phyloP scores from a whole-genome alignment of 371 early-diverging fungal genomes.

The Zychaea mexicana region DNA sequence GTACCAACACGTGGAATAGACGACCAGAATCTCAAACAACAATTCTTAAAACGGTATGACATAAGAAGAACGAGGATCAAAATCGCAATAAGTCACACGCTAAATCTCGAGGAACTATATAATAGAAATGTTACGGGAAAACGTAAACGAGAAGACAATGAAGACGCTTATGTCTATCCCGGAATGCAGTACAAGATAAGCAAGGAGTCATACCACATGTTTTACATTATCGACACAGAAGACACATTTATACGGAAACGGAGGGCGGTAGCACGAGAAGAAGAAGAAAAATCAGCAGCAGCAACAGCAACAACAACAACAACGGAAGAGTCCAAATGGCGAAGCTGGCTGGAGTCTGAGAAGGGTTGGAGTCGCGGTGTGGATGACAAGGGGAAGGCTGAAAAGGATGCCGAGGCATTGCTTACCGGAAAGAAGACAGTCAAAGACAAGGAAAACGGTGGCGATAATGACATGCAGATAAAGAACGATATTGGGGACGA shows the following conservation, averaged over 20 bases:
- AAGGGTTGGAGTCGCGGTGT: constrained; percentile 19
- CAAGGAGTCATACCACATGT: constrained; percentile 49
- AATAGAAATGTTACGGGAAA: constrained; percentile 18
- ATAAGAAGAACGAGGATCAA: background rate
- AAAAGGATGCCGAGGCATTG: constrained; percentile 11
- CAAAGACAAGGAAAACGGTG: background rate
- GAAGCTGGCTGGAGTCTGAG: constrained; percentile 19
- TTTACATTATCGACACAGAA: constrained; percentile 51
- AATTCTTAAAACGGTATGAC: constrained; percentile 64
- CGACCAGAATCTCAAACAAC: constrained; percentile 34
- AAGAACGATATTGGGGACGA: background rate
- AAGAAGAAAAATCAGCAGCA: background rate
- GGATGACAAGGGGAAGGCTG: constrained; percentile 13
- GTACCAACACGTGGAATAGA: constrained; percentile 68
- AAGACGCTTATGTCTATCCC: constrained; percentile 29
- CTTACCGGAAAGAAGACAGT: background rate
- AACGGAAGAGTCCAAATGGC: constrained; percentile 8
- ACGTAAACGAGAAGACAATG: constrained; percentile 21
- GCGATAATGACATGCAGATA: background rate
- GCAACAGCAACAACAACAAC: background rate
- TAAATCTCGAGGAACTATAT: no score
- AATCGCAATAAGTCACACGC: no score
- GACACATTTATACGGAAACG: constrained; percentile 37
- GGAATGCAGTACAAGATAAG: constrained; percentile 53
- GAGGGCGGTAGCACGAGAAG: background rate